Evolutionary conservation across 2,329 filamentous ascomycete genomes (phyloP).

Genomic region (Daldinia sp.): DNA sequence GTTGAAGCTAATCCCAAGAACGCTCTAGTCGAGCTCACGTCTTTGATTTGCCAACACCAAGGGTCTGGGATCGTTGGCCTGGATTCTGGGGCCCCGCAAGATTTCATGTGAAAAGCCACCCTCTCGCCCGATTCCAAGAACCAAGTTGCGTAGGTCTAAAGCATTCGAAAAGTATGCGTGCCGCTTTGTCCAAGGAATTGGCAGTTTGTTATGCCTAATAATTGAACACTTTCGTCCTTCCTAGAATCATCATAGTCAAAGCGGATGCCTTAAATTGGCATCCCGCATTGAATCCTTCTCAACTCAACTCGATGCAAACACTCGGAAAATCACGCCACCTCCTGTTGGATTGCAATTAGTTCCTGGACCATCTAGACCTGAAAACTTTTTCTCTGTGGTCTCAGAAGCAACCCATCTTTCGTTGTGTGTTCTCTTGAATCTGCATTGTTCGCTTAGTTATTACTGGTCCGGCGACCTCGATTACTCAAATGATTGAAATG

Average conservation of each 20-base stretch:
- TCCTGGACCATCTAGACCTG: constrained; percentile 25
- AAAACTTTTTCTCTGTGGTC: constrained; percentile 2
- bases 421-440: background rate
- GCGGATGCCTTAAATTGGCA: constrained; percentile 34
- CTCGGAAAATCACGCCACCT: constrained; percentile 32
- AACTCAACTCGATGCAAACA: constrained; percentile 4
- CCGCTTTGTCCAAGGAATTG: constrained; percentile 14
- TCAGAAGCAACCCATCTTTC: background rate
- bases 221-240: constrained; percentile 12
- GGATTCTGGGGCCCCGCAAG: constrained; percentile 39
- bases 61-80: constrained; percentile 23
- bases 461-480: background rate
- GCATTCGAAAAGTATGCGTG: background rate
- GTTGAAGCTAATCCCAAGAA: constrained; percentile 37
- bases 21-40: constrained; percentile 32
- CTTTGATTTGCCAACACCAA: constrained; percentile 36
- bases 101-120: constrained; percentile 38
- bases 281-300: constrained; percentile 24
- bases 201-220: constrained; percentile 16
- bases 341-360: background rate
- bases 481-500: background rate
- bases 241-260: background rate
- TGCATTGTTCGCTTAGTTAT: background rate
- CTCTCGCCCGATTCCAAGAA: constrained; percentile 33
- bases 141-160: background rate